Evolutionary conservation across 164 flowering plant species (phyloP).

Genomic region (Piper longum): DNA sequence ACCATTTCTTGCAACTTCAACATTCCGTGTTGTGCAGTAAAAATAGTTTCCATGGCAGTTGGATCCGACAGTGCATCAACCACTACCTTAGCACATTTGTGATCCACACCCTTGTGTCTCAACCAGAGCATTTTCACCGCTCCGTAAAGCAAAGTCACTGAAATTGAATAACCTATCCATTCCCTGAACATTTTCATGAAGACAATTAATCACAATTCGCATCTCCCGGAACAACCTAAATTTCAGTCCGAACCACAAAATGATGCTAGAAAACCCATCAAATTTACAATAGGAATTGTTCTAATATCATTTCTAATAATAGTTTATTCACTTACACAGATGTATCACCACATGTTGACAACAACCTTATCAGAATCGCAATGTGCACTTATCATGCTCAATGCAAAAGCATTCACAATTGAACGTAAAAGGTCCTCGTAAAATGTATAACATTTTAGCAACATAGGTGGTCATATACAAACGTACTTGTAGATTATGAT

Average conservation of each 20-base stretch:
- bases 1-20: constrained; percentile 30
- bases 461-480: background rate
- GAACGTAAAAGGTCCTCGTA: too few species aligned
- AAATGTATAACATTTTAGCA: too few species aligned
- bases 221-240: background rate
- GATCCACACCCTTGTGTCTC: constrained; percentile 17
- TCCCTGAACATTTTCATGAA: constrained; percentile 30
- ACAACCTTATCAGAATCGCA: too few species aligned
- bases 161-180: constrained; percentile 62
- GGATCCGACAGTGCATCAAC: constrained; percentile 48
- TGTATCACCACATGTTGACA: too few species aligned
- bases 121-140: constrained; percentile 6
- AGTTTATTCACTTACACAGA: too few species aligned
- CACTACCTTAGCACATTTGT: constrained; percentile 27
- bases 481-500: constrained; percentile 61
- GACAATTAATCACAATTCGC: background rate
- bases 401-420: too few species aligned
- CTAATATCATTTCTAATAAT: too few species aligned
- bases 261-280: background rate
- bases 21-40: constrained; percentile 64
- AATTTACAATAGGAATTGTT: too few species aligned
- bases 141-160: constrained; percentile 31
- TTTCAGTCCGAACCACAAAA: background rate
- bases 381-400: too few species aligned
- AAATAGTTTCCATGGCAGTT: constrained; percentile 61